Conservation (phyloP, 2,329 filamentous ascomycete species). For the Coniochaeta pulveracea region DNA sequence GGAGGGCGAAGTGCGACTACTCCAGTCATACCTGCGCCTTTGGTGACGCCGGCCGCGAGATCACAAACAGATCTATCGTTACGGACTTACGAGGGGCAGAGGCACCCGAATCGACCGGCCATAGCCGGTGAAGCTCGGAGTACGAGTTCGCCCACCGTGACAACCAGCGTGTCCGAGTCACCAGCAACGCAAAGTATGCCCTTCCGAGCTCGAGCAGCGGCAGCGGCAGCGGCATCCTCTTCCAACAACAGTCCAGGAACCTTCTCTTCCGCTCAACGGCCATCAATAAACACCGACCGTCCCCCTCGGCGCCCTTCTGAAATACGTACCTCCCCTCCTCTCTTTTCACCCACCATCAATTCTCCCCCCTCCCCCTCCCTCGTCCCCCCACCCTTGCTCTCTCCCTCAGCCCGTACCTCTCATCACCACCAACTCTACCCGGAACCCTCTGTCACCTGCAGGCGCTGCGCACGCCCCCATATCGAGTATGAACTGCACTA, state of each 20-base stretch:
- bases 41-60: conserved; percentile 39
- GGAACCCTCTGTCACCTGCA: conserved; percentile 67
- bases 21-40: conserved; percentile 28
- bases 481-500: conserved; percentile 85
- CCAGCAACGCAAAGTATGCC: conserved; percentile 12
- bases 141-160: conserved; percentile 20
- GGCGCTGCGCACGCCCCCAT: conserved; percentile 54
- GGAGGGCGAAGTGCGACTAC: conserved; percentile 42
- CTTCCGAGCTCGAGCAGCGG: conserved; percentile 22
- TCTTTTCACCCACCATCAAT: background rate
- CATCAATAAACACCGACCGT: background rate
- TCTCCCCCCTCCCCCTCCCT: background rate
- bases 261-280: conserved; percentile 5
- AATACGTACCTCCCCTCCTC: background rate
- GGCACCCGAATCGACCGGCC: conserved; percentile 23
- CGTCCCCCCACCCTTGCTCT: background rate
- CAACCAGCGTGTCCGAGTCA: background rate
- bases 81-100: conserved; percentile 27
- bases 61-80: conserved; percentile 55
- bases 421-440: conserved; percentile 35
- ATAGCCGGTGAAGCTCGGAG: conserved; percentile 29
- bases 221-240: conserved; percentile 2
- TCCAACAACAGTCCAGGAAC: conserved; percentile 4
- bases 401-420: conserved; percentile 4
- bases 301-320: conserved; percentile 4